A percentile compares a stretch with the other conserved stretches of the same genome.
phyloP scores from a whole-genome alignment of 495 filamentous ascomycete species.

The Lepidopterella palustris region DNA sequence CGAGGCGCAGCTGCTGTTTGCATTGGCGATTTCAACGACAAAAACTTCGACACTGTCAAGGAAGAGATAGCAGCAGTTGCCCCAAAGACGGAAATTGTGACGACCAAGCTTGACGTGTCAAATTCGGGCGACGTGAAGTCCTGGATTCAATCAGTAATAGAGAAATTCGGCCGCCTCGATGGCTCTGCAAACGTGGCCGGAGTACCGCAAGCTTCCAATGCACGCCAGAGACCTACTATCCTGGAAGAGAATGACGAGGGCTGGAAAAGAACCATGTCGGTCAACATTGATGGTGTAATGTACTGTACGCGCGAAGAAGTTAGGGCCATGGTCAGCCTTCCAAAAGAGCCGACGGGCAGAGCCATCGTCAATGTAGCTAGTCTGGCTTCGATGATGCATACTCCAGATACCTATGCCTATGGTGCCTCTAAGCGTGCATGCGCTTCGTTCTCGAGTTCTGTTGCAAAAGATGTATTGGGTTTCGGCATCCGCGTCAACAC shows the following conservation, averaged over 20 bases:
- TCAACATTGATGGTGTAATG: neutral
- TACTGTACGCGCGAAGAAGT: neutral
- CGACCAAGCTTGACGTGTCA: neutral
- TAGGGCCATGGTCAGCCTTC: neutral
- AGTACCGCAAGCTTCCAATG: slow-evolving; percentile 9
- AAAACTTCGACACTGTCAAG: neutral
- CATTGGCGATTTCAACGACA: neutral
- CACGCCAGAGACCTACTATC: neutral
- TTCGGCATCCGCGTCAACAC: neutral
- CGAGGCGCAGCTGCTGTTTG: neutral
- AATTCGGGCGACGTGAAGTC: neutral
- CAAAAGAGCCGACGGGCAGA: neutral
- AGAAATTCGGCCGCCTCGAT: slow-evolving; percentile 39
- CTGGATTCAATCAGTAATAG: slow-evolving; percentile 3
- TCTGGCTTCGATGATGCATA: neutral
- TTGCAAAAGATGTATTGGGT: neutral
- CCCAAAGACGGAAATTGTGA: neutral
- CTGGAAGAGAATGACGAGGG: neutral
- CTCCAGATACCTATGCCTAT: neutral
- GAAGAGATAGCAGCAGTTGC: neutral
- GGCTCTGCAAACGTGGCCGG: slow-evolving; percentile 55
- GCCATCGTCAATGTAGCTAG: neutral
- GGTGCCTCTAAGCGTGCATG: neutral
- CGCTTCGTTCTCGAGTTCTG: neutral
- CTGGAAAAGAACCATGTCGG: neutral